Percentiles rank a stretch among this genome's conserved stretches.
Evolutionary conservation across 2,329 filamentous ascomycete species (phyloP).

Genomic region (Chrysosporium keratinophilum): DNA sequence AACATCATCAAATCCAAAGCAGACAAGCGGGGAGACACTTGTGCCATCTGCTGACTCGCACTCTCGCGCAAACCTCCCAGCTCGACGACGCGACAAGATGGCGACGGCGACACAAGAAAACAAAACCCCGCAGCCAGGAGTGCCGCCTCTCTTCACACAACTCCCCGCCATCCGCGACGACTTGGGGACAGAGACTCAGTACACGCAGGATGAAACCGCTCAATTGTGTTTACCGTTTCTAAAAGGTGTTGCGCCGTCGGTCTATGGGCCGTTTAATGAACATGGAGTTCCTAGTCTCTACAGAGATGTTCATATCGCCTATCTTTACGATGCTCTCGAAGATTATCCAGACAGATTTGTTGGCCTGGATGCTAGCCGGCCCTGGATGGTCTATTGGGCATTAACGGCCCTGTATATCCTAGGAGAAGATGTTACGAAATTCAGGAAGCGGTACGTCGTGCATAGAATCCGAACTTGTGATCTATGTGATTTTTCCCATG

Average conservation of each 20-base stretch:
- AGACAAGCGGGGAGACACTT: background rate
- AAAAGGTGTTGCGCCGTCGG: conserved; percentile 39
- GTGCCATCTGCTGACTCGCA: background rate
- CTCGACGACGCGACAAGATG: background rate
- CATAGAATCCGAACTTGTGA: background rate
- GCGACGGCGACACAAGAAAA: conserved; percentile 7
- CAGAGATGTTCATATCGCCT: conserved; percentile 46
- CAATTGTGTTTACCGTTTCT: conserved; percentile 60
- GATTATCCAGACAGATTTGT: conserved; percentile 61
- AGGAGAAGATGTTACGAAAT: conserved; percentile 59
- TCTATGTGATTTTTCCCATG: background rate
- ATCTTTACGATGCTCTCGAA: conserved; percentile 40
- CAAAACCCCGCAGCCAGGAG: conserved; percentile 18
- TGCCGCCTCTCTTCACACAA: conserved; percentile 34
- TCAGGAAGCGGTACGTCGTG: conserved; percentile 49
- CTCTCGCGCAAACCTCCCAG: background rate
- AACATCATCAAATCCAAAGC: conserved; percentile 2
- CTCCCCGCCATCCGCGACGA: conserved; percentile 55
- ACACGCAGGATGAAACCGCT: conserved; percentile 58
- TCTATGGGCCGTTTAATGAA: conserved; percentile 50
- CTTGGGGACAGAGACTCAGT: conserved; percentile 58
- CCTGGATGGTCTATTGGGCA: conserved; percentile 93
- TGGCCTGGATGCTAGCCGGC: conserved; percentile 71
- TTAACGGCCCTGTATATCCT: conserved; percentile 64
- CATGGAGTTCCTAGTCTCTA: conserved; percentile 67